Evolutionary conservation across 148 eudicot genomes (phyloP).

Genomic region (Spergularia marina): DNA sequence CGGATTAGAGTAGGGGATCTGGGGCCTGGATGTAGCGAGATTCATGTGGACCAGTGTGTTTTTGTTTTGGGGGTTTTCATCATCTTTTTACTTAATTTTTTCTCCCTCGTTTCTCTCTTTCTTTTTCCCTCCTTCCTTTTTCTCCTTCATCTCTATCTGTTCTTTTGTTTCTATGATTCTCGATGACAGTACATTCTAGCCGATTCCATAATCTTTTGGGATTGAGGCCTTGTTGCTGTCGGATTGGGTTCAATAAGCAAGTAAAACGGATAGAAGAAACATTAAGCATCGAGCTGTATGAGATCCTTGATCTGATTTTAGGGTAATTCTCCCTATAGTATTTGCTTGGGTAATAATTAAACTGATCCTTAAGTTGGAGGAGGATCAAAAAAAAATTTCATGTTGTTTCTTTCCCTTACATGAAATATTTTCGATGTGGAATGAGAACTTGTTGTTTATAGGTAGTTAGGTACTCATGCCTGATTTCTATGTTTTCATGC

Average conservation of each 20-base stretch:
- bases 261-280: background rate
- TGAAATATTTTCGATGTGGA: background rate
- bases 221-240: background rate
- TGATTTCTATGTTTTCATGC: slow-evolving; percentile 25
- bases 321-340: background rate
- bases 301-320: background rate
- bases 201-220: background rate
- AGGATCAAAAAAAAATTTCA: background rate
- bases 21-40: background rate
- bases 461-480: slow-evolving; percentile 11
- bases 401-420: background rate
- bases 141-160: background rate
- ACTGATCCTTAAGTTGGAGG: background rate
- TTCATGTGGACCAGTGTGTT: background rate
- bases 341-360: background rate
- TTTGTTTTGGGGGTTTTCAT: background rate
- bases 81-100: background rate
- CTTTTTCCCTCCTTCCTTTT: background rate
- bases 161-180: background rate
- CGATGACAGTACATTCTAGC: background rate
- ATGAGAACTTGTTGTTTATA: slow-evolving; percentile 8
- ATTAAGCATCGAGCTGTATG: background rate
- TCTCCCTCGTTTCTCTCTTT: background rate
- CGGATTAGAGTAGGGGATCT: no score
- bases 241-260: background rate